phyloP scores from a whole-genome alignment of 495 filamentous ascomycete species.

The Rostrohypoxylon terebratum region DNA sequence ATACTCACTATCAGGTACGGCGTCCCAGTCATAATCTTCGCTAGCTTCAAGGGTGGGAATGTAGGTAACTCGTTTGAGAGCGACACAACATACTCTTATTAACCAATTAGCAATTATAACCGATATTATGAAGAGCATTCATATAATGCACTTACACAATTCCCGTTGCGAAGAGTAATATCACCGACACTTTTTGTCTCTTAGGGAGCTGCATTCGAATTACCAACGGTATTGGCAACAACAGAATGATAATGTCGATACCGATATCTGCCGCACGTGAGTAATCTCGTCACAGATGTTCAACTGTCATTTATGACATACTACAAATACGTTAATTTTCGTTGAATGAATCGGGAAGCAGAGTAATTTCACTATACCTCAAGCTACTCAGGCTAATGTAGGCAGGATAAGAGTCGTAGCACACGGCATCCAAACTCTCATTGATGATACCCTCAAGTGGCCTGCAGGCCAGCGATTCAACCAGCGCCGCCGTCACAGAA shows the following conservation, averaged over 20 bases:
- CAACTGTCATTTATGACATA: constrained; percentile 4
- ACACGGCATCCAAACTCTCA: constrained; percentile 31
- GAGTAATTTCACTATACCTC: constrained; percentile 10
- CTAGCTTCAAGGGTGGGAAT: constrained; percentile 35
- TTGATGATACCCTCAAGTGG: constrained; percentile 31
- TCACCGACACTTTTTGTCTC: constrained; percentile 61
- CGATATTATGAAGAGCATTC: not conserved
- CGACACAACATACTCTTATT: constrained; percentile 31
- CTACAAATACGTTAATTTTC: constrained; percentile 18
- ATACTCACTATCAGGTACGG: constrained; percentile 36
- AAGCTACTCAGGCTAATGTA: constrained; percentile 34
- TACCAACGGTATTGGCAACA: constrained; percentile 63
- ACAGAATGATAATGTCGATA: constrained; percentile 53
- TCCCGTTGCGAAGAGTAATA: constrained; percentile 62
- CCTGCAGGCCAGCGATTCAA: constrained; percentile 32
- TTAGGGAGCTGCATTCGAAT: constrained; percentile 60
- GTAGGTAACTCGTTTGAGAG: constrained; percentile 32
- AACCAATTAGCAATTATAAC: not conserved
- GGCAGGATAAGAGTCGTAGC: constrained; percentile 38
- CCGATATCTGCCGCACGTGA: constrained; percentile 46
- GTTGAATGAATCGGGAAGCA: not conserved
- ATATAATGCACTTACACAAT: constrained; percentile 57
- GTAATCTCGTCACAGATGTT: not conserved
- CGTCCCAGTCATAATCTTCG: constrained; percentile 39
- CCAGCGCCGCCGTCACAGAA: constrained; percentile 29